These are phyloP conservation scores for Cercospora berteroae DNA, from an alignment of 2,329 filamentous ascomycete genomes.

Conservation along the genomic window DNA sequence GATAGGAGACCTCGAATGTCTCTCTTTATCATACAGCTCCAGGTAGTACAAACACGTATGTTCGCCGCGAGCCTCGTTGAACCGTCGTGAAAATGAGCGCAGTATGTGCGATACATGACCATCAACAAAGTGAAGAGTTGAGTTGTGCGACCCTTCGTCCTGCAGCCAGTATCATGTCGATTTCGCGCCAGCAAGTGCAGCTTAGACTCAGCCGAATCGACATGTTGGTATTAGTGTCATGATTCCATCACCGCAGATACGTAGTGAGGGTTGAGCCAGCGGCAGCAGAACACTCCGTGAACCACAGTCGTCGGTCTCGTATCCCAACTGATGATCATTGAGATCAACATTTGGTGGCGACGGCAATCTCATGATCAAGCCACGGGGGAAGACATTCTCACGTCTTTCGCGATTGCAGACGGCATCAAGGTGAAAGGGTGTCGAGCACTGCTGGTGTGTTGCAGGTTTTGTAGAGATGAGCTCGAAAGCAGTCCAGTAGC, in stretches of 20 bases:
- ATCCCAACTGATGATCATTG: not conserved
- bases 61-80: not conserved
- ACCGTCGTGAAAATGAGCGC: not conserved
- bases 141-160: not conserved
- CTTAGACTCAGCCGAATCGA: not conserved
- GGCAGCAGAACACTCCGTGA: not conserved
- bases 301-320: not conserved
- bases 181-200: not conserved
- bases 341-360: not conserved
- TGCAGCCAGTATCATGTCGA: not conserved
- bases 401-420: not conserved
- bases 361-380: not conserved
- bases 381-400: not conserved
- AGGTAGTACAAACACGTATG: not conserved
- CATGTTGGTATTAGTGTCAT: not conserved
- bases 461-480: not conserved
- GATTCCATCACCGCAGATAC: not conserved
- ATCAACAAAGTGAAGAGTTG: not conserved
- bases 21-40: not conserved
- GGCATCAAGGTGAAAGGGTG: not conserved
- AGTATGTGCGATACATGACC: not conserved
- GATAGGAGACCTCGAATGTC: not conserved
- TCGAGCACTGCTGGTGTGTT: not conserved
- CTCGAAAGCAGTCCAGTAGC: not conserved
- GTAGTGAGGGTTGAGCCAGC: not conserved